A percentile compares a stretch with the other conserved stretches of the same genome.
Evolutionary conservation across 2,329 filamentous ascomycete genomes (phyloP).

Genomic region (Fusarium tanahbumbuense): DNA sequence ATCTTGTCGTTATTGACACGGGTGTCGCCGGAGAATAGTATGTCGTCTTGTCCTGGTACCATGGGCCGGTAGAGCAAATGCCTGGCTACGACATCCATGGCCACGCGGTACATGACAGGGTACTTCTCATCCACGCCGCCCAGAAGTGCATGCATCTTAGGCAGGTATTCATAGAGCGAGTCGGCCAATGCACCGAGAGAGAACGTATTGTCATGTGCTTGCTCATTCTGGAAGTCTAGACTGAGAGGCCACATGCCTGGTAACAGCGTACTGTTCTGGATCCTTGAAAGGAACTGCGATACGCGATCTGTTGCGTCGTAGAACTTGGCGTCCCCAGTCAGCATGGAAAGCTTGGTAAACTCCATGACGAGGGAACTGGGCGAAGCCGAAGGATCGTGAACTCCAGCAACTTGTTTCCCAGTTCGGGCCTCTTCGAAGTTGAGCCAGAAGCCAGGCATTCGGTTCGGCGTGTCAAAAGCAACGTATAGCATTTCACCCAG

Average conservation of each 20-base stretch:
- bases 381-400: constrained; percentile 61
- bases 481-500: constrained; percentile 64
- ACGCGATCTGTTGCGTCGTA: constrained; percentile 82
- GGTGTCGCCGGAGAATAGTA: constrained; percentile 60
- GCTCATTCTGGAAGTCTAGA: constrained; percentile 69
- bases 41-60: constrained; percentile 68
- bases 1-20: constrained; percentile 43
- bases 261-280: constrained; percentile 75
- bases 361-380: constrained; percentile 78
- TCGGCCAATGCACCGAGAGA: constrained; percentile 67
- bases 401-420: constrained; percentile 61
- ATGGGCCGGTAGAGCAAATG: constrained; percentile 78
- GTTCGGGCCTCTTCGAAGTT: constrained; percentile 58
- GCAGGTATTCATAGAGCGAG: constrained; percentile 70
- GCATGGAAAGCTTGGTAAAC: constrained; percentile 78
- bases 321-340: constrained; percentile 78
- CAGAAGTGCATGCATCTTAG: constrained; percentile 73
- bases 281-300: constrained; percentile 74
- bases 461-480: constrained; percentile 66
- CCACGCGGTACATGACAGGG: constrained; percentile 71
- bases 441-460: constrained; percentile 61
- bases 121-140: constrained; percentile 72
- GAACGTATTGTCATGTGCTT: constrained; percentile 59
- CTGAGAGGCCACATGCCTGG: constrained; percentile 82
- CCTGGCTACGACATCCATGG: constrained; percentile 70